These are phyloP conservation scores for Hygrophila difformis DNA, from an alignment of 257 asterid species.

Conservation along the genomic window DNA sequence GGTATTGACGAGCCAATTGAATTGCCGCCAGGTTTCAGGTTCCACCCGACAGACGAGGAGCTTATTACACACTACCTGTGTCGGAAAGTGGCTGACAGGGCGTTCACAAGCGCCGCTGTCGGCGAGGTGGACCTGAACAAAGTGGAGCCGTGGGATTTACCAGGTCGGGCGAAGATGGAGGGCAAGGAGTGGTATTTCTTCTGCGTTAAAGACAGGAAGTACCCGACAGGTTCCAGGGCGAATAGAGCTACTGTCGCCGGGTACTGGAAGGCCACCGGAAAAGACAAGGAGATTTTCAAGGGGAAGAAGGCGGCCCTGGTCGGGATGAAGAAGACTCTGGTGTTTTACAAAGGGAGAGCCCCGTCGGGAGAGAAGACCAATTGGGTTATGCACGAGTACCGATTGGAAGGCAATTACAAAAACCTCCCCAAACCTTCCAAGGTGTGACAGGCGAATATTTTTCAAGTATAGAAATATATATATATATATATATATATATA, in stretches of 20 bases:
- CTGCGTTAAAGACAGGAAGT: constrained; percentile 59
- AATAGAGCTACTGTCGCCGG: constrained; percentile 71
- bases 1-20: constrained; percentile 34
- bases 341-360: constrained; percentile 66
- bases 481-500: too few relatives aligned
- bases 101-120: constrained; percentile 32
- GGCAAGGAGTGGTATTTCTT: constrained; percentile 76
- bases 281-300: constrained; percentile 51
- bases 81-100: constrained; percentile 33
- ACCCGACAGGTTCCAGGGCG: constrained; percentile 75
- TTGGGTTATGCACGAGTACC: constrained; percentile 78
- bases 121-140: constrained; percentile 73
- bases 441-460: too few relatives aligned
- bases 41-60: constrained; percentile 67
- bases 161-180: constrained; percentile 81
- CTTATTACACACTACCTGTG: constrained; percentile 56
- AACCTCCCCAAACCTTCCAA: constrained; percentile 34
- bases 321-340: constrained; percentile 77
- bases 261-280: constrained; percentile 82
- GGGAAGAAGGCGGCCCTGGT: constrained; percentile 30
- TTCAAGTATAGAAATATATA: too few relatives aligned
- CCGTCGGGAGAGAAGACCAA: constrained; percentile 61
- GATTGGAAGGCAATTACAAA: constrained; percentile 46
- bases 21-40: constrained; percentile 69
- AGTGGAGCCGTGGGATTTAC: constrained; percentile 89